Conservation (phyloP, 768 basidiomycete genomes). For the Brasilioporus rufonigricans region DNA sequence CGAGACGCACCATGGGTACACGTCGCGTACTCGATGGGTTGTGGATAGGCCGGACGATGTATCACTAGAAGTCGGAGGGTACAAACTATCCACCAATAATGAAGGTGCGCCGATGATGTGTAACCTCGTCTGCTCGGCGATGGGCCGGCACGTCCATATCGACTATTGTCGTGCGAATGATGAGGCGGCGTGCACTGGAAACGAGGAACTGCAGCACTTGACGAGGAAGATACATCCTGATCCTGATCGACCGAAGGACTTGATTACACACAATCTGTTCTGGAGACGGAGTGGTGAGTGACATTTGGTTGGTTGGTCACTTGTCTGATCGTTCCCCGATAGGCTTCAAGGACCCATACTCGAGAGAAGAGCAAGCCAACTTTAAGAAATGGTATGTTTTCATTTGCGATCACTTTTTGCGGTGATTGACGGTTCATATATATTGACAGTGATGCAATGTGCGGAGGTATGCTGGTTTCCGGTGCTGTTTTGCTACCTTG, state of each 20-base stretch:
- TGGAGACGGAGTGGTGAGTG: conserved; percentile 57
- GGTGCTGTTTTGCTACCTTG: background rate
- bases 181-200: conserved; percentile 36
- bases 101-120: conserved; percentile 67
- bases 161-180: conserved; percentile 50
- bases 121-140: conserved; percentile 49
- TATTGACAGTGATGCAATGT: conserved; percentile 46
- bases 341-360: conserved; percentile 67
- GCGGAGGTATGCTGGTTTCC: conserved; percentile 37
- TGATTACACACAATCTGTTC: conserved; percentile 50
- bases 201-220: conserved; percentile 47
- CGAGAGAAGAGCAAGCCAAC: conserved; percentile 51
- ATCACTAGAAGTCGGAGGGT: conserved; percentile 51
- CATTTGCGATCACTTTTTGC: background rate
- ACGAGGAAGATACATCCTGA: conserved; percentile 41
- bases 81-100: conserved; percentile 50
- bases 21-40: conserved; percentile 57
- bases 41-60: conserved; percentile 51
- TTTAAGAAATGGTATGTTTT: conserved; percentile 52
- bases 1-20: conserved; percentile 62
- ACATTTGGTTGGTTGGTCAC: background rate
- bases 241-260: conserved; percentile 49
- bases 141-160: conserved; percentile 58
- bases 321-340: background rate
- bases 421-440: background rate